Conservation (phyloP, 495 filamentous ascomycete species). For the Aspergillus taichungensis region DNA sequence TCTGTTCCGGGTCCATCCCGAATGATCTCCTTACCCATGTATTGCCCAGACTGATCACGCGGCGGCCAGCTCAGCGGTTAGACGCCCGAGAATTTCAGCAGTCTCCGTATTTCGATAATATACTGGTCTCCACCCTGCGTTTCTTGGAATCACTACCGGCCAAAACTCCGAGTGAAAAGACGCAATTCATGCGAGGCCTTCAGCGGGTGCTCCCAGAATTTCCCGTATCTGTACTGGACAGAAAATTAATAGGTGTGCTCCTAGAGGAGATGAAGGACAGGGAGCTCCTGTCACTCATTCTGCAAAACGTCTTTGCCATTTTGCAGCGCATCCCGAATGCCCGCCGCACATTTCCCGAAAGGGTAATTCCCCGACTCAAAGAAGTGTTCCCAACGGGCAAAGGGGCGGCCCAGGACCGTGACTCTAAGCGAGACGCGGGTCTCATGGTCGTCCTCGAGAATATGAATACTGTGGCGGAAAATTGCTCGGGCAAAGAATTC, state of each 20-base stretch:
- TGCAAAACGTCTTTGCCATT: slow-evolving; percentile 89
- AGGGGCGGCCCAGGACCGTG: slow-evolving; percentile 51
- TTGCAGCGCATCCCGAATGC: slow-evolving; percentile 65
- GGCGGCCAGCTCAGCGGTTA: slow-evolving; percentile 76
- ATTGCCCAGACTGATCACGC: slow-evolving; percentile 73
- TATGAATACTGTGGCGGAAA: slow-evolving; percentile 60
- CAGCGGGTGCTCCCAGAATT: slow-evolving; percentile 82
- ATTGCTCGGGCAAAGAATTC: slow-evolving; percentile 84
- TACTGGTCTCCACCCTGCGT: slow-evolving; percentile 88
- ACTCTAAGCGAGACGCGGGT: slow-evolving; percentile 78
- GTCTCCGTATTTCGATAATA: slow-evolving; percentile 91
- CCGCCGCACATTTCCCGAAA: slow-evolving; percentile 68
- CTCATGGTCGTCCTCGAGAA: slow-evolving; percentile 85
- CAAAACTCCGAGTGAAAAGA: slow-evolving; percentile 85
- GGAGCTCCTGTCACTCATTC: slow-evolving; percentile 69
- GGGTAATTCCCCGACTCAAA: slow-evolving; percentile 72
- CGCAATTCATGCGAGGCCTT: slow-evolving; percentile 82
- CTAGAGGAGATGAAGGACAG: slow-evolving; percentile 90
- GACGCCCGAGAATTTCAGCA: slow-evolving; percentile 89
- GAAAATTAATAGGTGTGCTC: slow-evolving; percentile 80
- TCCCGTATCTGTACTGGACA: slow-evolving; percentile 85
- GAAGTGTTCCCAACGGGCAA: slow-evolving; percentile 65
- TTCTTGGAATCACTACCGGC: slow-evolving; percentile 85
- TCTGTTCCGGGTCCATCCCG: slow-evolving; percentile 69
- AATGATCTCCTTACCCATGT: slow-evolving; percentile 65